Conservation (phyloP, 768 basidiomycete genomes). For the Lactarius deliciosus region DNA sequence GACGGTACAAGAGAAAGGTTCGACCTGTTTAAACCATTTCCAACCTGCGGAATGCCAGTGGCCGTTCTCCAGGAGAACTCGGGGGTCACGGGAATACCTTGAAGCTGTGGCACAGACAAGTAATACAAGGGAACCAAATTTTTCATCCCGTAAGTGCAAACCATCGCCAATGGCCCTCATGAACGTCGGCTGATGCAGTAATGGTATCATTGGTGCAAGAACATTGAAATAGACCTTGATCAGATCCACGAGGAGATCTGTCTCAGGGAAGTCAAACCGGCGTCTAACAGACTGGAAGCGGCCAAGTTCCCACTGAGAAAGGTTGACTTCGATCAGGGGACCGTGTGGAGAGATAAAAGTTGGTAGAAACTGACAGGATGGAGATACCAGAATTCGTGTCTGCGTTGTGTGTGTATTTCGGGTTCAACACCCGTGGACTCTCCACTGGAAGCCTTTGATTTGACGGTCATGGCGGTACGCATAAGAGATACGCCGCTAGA, state of each 20-base stretch:
- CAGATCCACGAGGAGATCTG: constrained; percentile 24
- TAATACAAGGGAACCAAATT: constrained; percentile 25
- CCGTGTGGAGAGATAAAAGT: background rate
- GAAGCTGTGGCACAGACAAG: constrained; percentile 27
- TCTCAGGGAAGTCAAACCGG: constrained; percentile 23
- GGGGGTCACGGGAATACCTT: constrained; percentile 22
- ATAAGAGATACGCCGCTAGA: constrained; percentile 26
- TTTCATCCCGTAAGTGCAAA: constrained; percentile 20
- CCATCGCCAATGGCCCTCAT: constrained; percentile 15
- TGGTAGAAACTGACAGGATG: constrained; percentile 16
- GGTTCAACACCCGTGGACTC: background rate
- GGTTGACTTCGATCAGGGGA: background rate
- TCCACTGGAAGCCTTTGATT: constrained; percentile 6
- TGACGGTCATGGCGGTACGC: constrained; percentile 19
- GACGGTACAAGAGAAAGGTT: constrained; percentile 55
- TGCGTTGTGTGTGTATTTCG: background rate
- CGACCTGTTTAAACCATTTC: constrained; percentile 59
- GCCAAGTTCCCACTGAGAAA: constrained; percentile 26
- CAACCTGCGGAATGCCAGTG: constrained; percentile 40
- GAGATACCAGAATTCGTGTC: constrained; percentile 24
- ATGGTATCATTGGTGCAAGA: constrained; percentile 17
- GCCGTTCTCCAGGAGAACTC: constrained; percentile 15
- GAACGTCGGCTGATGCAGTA: constrained; percentile 29
- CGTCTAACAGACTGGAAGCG: background rate
- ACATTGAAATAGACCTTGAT: constrained; percentile 21